Percentiles rank a stretch among this genome's conserved stretches.
These are phyloP conservation scores for Tilletia caries DNA, from an alignment of 1,284 basidiomycete species.

Conservation along the genomic window DNA sequence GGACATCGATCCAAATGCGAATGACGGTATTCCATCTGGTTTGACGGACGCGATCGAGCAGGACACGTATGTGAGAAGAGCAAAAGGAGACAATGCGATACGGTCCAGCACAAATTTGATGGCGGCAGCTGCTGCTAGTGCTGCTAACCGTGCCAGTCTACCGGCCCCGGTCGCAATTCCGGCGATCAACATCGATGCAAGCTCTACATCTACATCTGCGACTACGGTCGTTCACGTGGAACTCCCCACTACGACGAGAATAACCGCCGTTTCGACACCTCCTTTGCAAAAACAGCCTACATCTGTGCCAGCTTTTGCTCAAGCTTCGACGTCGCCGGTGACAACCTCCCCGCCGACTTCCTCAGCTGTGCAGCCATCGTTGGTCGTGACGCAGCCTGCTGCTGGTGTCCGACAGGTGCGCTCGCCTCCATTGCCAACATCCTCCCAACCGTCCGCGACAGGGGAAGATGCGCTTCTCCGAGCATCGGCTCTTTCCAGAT, in stretches of 20 bases:
- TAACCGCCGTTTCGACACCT: background rate
- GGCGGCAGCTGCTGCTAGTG: background rate
- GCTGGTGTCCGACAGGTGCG: background rate
- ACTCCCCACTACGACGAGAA: background rate
- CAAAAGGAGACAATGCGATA: background rate
- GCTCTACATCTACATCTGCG: background rate
- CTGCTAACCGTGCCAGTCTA: background rate
- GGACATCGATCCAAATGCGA: background rate
- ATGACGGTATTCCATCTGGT: background rate
- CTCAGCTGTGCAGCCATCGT: no score
- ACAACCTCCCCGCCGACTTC: no score
- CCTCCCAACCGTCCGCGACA: background rate
- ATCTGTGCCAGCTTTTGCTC: background rate
- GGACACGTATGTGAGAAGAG: background rate
- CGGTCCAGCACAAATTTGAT: conserved; percentile 2
- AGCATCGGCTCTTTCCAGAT: background rate
- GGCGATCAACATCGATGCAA: background rate
- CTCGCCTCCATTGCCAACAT: background rate
- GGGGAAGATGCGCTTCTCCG: background rate
- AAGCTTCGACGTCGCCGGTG: background rate
- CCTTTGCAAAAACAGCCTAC: background rate
- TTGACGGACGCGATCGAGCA: background rate
- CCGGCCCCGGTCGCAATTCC: background rate
- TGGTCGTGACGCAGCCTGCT: no score
- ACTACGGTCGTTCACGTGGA: background rate